phyloP scores from a whole-genome alignment of 257 asterid genomes.

The Orobanche coerulescens region DNA sequence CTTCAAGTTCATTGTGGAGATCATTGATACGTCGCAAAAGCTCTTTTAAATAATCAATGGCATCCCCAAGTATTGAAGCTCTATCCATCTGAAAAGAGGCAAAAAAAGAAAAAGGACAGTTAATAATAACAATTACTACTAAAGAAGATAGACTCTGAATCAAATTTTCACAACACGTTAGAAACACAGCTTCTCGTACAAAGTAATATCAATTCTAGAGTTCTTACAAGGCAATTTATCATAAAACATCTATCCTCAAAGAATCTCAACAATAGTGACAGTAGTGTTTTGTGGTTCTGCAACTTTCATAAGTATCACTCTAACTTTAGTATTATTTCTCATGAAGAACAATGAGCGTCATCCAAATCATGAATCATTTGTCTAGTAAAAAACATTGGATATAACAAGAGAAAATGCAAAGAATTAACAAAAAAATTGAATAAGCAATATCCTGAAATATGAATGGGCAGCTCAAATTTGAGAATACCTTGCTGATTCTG shows the following conservation, averaged over 20 bases:
- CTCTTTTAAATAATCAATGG: conserved; percentile 80
- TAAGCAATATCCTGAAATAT: not conserved
- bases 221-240: not conserved
- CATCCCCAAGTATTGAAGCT: conserved; percentile 89
- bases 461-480: not conserved
- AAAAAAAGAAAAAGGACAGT: not conserved
- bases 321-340: no score
- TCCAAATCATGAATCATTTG: conserved; percentile 1
- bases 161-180: not conserved
- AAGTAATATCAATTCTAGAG: not conserved
- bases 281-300: not conserved
- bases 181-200: not conserved
- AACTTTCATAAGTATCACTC: not conserved
- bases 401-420: not conserved
- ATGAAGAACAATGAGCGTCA: no score
- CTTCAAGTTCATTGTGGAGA: conserved; percentile 77
- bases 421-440: not conserved
- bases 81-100: conserved; percentile 61
- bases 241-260: not conserved
- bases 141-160: not conserved
- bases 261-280: not conserved
- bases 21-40: conserved; percentile 77
- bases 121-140: conserved; percentile 2
- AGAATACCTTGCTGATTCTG: conserved; percentile 63
- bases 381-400: not conserved